A percentile compares a stretch with the other conserved stretches of the same genome.
Evolutionary conservation across 345 rosid species (phyloP).

Genomic region (Arabidopsis thaliana): DNA sequence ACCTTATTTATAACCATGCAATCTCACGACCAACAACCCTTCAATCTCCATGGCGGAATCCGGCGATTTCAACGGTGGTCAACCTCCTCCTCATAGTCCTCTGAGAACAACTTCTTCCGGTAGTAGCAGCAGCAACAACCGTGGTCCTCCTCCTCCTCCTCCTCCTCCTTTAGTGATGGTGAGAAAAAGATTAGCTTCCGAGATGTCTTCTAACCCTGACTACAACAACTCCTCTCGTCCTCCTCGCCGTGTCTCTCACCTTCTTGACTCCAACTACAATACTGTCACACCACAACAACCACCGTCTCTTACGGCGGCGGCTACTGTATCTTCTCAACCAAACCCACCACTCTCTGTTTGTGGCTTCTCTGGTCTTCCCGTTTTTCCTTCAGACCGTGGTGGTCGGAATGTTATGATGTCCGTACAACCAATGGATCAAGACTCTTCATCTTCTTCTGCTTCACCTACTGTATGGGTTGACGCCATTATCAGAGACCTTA

Average conservation of each 20-base stretch:
- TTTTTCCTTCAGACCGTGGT: conserved; percentile 68
- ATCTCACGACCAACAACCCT: conserved; percentile 15
- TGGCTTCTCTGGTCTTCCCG: conserved; percentile 89
- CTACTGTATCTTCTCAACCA: conserved; percentile 3
- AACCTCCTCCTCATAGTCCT: conserved; percentile 29
- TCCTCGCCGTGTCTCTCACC: conserved; percentile 45
- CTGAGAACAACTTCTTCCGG: conserved; percentile 34
- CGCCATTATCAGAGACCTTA: conserved; percentile 83
- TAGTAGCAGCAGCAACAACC: conserved; percentile 37
- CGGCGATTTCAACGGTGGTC: conserved; percentile 47
- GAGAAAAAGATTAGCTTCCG: conserved; percentile 89
- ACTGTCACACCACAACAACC: conserved; percentile 50
- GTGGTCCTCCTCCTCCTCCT: conserved; percentile 27
- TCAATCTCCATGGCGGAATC: conserved; percentile 56
- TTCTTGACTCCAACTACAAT: conserved; percentile 38
- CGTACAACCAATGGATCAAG: conserved; percentile 60
- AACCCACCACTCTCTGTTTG: conserved; percentile 69
- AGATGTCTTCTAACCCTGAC: conserved; percentile 54
- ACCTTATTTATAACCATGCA: conserved; percentile 41
- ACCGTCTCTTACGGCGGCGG: conserved; percentile 25
- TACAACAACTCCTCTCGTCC: conserved; percentile 47
- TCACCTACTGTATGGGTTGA: conserved; percentile 75
- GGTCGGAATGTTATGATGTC: conserved; percentile 31
- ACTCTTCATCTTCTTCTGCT: conserved; percentile 60
- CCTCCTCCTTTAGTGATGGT: conserved; percentile 48